phyloP scores from a whole-genome alignment of 2,329 filamentous ascomycete species.

The Eurotiales sp. region DNA sequence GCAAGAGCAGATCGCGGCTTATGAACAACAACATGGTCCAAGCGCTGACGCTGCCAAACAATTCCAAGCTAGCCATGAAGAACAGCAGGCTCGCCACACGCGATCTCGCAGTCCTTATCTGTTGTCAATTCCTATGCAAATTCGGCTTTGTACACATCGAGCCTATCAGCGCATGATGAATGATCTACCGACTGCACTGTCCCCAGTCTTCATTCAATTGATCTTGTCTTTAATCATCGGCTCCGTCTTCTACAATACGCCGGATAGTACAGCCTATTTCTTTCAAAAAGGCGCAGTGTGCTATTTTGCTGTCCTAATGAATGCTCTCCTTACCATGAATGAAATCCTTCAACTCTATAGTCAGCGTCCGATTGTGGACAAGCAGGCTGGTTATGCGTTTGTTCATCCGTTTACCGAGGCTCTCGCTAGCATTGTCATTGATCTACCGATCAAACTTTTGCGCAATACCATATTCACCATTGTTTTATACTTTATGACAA shows the following conservation, averaged over 20 bases:
- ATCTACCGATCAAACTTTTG: constrained; percentile 73
- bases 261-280: constrained; percentile 64
- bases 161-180: constrained; percentile 70
- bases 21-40: constrained; percentile 33
- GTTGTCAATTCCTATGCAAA: constrained; percentile 54
- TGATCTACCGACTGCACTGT: constrained; percentile 68
- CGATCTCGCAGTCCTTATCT: constrained; percentile 25
- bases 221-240: constrained; percentile 71
- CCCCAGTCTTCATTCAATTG: constrained; percentile 62
- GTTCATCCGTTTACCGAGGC: constrained; percentile 92
- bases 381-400: constrained; percentile 78
- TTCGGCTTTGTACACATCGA: constrained; percentile 73
- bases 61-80: constrained; percentile 33
- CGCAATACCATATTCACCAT: constrained; percentile 74
- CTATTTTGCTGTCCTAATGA: constrained; percentile 82
- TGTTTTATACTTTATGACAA: constrained; percentile 81
- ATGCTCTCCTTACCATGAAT: constrained; percentile 71
- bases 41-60: constrained; percentile 28
- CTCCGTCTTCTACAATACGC: constrained; percentile 73
- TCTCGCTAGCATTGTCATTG: constrained; percentile 76
- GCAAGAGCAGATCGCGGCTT: constrained; percentile 38
- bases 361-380: constrained; percentile 88
- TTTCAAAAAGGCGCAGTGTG: constrained; percentile 72
- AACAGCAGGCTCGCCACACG: constrained; percentile 68
- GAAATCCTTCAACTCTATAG: constrained; percentile 82